Evolutionary conservation across 2,329 filamentous ascomycete genomes (phyloP), one percentile per base, ranked within the genome.

Genomic region (Exophiala xenobiotica): DNA sequence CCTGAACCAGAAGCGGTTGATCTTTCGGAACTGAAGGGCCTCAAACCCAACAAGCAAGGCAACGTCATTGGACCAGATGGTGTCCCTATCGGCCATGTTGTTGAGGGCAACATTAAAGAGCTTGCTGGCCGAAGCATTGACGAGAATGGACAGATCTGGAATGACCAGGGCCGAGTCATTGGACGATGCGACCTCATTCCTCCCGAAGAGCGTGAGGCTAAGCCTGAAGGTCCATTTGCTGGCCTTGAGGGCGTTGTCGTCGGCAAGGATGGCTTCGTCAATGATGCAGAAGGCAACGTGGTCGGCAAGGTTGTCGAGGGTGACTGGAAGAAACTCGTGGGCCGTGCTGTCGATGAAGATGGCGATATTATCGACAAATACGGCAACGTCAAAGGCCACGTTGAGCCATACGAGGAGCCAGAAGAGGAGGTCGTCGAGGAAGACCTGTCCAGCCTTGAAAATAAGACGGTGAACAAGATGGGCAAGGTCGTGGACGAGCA

Each of bases 291-390:
- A 78, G 88, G 86, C 27, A 82, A 87, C 56, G 77, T 87, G 19
- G 87, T 93, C 41, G 89, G 89, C 18, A 77, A 85, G 35, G 78
- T 92, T 31, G 74, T 79, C 3, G 80, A 83, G 40, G 89, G 88
- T 2, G 86, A 95, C 48, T 67, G 78, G 27, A 90, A 89, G 77
- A 74, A 77, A 45, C 78, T 95, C 1, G 81, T 85, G 29, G 89
- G 89, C 12, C 85, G 88, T 40, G 64, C 76, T 6, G 88, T 93
- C 14, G 89, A 93, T 51, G 85, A 89, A 56, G 88, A 95, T 57
- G 89, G 89, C 29, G 88, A 93, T 51, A 83, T 95, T 24, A 76
- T 87, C 49, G 89, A 93, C 74, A 84, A 83, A 67, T 90, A 89
- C 64, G 82, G 80, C 51, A 81, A 80, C 53, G 74, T 79, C 59